Percentiles rank a stretch among this genome's conserved stretches.
Evolutionary conservation across 2,329 filamentous ascomycete species (phyloP).

Genomic region (Spiromastix sp.): DNA sequence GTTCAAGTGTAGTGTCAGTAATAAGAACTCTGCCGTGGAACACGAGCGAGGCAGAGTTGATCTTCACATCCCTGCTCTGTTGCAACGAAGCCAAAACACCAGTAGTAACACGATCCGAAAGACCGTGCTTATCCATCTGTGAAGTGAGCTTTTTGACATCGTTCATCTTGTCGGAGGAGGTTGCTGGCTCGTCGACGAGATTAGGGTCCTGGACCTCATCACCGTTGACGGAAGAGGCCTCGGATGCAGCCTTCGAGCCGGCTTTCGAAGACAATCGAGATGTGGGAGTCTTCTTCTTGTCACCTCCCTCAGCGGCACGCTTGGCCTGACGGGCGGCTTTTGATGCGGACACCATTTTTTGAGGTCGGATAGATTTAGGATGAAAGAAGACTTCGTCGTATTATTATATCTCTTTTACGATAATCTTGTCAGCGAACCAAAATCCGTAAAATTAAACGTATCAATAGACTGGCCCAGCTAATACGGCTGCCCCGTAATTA

Average conservation of each 20-base stretch:
- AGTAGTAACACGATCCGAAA: slow-evolving; percentile 96
- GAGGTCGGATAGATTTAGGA: too few species aligned
- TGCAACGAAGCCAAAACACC: slow-evolving; percentile 82
- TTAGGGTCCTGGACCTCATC: slow-evolving; percentile 61
- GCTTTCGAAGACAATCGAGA: slow-evolving; percentile 61
- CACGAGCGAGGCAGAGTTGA: slow-evolving; percentile 82
- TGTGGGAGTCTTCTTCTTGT: slow-evolving; percentile 65
- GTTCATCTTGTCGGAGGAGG: slow-evolving; percentile 60
- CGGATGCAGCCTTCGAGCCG: slow-evolving; percentile 51
- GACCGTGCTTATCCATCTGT: slow-evolving; percentile 91
- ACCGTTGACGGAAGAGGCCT: slow-evolving; percentile 57
- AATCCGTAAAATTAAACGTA: too few species aligned
- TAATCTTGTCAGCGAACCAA: too few species aligned
- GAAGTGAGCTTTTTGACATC: slow-evolving; percentile 78
- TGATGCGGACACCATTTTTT: slow-evolving; percentile 55
- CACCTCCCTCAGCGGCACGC: slow-evolving; percentile 58
- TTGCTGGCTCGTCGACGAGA: slow-evolving; percentile 60
- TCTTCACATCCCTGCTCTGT: slow-evolving; percentile 90
- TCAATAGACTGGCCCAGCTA: too few species aligned
- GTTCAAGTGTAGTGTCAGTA: slow-evolving; percentile 84
- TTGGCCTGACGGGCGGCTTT: slow-evolving; percentile 60
- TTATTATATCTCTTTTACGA: too few species aligned
- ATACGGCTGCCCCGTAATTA: too few species aligned
- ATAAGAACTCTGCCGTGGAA: slow-evolving; percentile 98
- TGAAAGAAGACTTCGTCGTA: too few species aligned